Conservation (phyloP, 2,329 filamentous ascomycete species). For the Colletotrichum shisoi region DNA sequence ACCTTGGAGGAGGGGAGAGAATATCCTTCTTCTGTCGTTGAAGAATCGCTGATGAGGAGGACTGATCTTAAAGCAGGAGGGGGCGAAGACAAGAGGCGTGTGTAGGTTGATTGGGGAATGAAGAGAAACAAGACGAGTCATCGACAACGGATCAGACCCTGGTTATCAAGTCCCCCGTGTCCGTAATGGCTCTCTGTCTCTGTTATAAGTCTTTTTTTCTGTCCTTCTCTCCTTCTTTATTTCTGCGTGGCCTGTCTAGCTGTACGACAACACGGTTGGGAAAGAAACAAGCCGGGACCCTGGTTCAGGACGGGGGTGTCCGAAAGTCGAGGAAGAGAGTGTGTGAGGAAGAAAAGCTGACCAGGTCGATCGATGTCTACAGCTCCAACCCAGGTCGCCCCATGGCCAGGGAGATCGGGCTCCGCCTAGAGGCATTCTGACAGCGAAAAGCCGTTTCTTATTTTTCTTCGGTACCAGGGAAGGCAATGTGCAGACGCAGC, state of each 20-base stretch:
- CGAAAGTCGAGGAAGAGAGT: constrained; percentile 12
- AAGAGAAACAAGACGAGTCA: constrained; percentile 38
- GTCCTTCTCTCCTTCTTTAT: background rate
- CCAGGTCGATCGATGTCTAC: constrained; percentile 27
- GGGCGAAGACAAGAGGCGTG: constrained; percentile 13
- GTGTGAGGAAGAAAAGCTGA: constrained; percentile 12
- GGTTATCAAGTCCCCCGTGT: constrained; percentile 29
- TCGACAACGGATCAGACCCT: constrained; percentile 41
- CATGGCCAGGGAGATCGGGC: constrained; percentile 35
- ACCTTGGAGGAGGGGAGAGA: background rate
- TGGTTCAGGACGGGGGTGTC: constrained; percentile 25
- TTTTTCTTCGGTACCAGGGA: constrained; percentile 33
- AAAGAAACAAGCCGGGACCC: constrained; percentile 37
- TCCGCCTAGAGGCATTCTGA: constrained; percentile 37
- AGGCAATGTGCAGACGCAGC: constrained; percentile 28
- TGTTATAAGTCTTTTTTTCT: constrained; percentile 39
- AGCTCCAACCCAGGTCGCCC: constrained; percentile 27
- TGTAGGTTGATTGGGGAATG: constrained; percentile 22
- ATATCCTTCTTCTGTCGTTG: constrained; percentile 26
- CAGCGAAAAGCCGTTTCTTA: constrained; percentile 39
- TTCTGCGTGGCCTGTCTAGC: background rate
- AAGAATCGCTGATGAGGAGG: constrained; percentile 26
- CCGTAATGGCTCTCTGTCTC: constrained; percentile 38
- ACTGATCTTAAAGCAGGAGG: constrained; percentile 8
- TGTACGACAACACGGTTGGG: constrained; percentile 18